Conservation (phyloP, 148 eudicot species). For the Arbutus unedo region DNA sequence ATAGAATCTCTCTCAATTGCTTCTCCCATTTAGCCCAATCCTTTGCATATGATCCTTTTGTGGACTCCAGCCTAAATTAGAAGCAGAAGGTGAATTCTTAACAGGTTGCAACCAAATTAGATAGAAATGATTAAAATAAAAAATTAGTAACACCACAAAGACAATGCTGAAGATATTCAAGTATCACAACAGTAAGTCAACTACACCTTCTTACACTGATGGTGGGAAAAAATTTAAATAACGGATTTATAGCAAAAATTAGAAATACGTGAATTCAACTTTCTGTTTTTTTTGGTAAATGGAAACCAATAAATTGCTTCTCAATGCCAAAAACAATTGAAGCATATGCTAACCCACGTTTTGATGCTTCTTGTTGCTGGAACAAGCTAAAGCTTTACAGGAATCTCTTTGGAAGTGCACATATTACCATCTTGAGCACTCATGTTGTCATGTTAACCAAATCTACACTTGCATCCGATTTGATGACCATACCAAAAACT, state of each 20-base stretch:
- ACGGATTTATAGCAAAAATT: neutral
- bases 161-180: neutral
- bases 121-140: neutral
- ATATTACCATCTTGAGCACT: neutral
- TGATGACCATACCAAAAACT: neutral
- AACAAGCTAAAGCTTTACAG: neutral
- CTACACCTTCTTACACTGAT: neutral
- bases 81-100: conserved; percentile 1
- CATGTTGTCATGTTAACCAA: neutral
- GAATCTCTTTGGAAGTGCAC: conserved; percentile 2
- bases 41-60: conserved; percentile 72
- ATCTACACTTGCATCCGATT: neutral
- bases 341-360: neutral
- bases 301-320: neutral
- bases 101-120: conserved; percentile 4
- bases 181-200: neutral
- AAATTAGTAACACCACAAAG: neutral
- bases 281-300: neutral
- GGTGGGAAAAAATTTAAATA: neutral
- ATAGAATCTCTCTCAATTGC: conserved; percentile 51
- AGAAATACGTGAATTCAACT: neutral
- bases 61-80: conserved; percentile 63
- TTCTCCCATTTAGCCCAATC: conserved; percentile 94
- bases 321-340: neutral
- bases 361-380: neutral